phyloP scores from a whole-genome alignment of 2,329 filamentous ascomycete species.

The Fusarium cyanostomum region DNA sequence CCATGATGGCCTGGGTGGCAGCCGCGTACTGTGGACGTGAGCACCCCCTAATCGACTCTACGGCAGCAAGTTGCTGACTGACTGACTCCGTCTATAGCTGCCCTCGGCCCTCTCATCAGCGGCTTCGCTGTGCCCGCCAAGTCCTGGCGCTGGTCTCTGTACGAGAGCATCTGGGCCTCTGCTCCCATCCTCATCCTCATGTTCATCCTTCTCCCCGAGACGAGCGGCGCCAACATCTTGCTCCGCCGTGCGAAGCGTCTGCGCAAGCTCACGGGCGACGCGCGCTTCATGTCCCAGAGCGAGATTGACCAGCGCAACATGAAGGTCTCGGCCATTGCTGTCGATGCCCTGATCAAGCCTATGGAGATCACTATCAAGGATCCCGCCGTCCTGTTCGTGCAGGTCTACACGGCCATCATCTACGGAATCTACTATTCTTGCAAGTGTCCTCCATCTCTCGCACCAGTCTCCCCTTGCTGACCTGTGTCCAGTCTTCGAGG shows the following conservation, averaged over 20 bases:
- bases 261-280: constrained; percentile 66
- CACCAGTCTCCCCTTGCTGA: constrained; percentile 4
- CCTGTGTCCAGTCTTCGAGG: constrained; percentile 61
- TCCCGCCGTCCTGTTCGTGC: constrained; percentile 69
- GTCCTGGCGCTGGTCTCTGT: constrained; percentile 71
- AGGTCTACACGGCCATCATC: constrained; percentile 68
- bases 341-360: constrained; percentile 69
- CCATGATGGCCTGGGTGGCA: constrained; percentile 67
- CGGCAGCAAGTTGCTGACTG: too few relatives aligned
- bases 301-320: constrained; percentile 71
- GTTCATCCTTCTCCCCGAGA: constrained; percentile 73
- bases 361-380: constrained; percentile 68
- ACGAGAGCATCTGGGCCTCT: constrained; percentile 70
- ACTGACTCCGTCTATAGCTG: constrained; percentile 47
- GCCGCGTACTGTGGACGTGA: constrained; percentile 59
- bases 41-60: too few relatives aligned
- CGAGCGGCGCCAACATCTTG: constrained; percentile 66
- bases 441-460: constrained; percentile 24
- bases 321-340: constrained; percentile 56
- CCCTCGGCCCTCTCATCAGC: constrained; percentile 68
- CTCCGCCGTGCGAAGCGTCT: constrained; percentile 69
- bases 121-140: constrained; percentile 67
- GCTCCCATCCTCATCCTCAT: constrained; percentile 68
- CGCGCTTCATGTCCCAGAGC: constrained; percentile 66
- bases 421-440: constrained; percentile 71